Evolutionary conservation across 106 monocot species (phyloP), one percentile per base, ranked within the genome.

Genomic region (Apostasia ramifera): DNA sequence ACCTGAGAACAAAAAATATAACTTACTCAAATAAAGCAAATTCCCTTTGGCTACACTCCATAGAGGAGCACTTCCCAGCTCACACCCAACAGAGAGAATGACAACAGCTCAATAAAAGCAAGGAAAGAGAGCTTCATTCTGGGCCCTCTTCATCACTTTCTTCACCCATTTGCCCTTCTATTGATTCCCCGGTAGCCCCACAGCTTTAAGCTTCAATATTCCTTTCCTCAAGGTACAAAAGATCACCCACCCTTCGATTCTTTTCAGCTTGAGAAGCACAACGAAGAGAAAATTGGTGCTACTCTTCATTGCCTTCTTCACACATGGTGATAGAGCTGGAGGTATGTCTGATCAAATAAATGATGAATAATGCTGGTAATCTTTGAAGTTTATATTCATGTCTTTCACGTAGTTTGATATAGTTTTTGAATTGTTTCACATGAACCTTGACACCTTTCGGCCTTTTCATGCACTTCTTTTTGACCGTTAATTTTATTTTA

Each of bases 161-260:
- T 10, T 67, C 47, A 12, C 41, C 44, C 2, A 38, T 45, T 38
- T 56, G 50, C 60, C 48, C 61, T 52, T 8, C 66, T 53, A 55
- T 57, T 15, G 47, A 68, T 77, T 67, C 81, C 44, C 53, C 67
- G 40, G 44, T 4, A 3, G 48, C 44, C 76, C 46, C 55, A 44
- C 67, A 59, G 4, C 66, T 74, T 61, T 73, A 46, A 5, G 14
- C 69, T 63, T 56, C 39, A 73, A 63, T 73, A 81, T 81, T 77
- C 81, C 73, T 52, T 76, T 51, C 70, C 71, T 61, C 61, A 66
- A 41, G 3, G 44, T 78, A 78, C 67, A 82, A 78, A 78, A 71
- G 10, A 66, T 37, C 15, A 38, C 13, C 38, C 65, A 45, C 5
- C 8, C 66, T 38, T 5, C 53, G 38, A 54, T 71, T 58, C 40